A percentile compares a stretch with the other conserved stretches of the same genome.
These are phyloP conservation scores for Yarrowia bubula DNA, from an alignment of 805 yeast species.

Conservation along the genomic window DNA sequence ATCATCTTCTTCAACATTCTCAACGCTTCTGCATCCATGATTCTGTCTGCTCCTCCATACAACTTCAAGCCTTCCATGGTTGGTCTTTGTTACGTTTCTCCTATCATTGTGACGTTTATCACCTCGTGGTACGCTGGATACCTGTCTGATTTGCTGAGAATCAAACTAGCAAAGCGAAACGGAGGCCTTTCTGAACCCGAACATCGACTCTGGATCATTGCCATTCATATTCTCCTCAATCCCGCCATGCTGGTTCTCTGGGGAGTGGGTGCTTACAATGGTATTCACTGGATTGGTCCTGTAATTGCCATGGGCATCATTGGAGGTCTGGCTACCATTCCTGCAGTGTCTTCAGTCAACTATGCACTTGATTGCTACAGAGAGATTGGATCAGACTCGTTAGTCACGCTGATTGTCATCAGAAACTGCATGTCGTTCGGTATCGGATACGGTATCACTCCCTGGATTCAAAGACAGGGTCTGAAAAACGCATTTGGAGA, in stretches of 20 bases:
- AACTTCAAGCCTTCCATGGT: constrained; percentile 26
- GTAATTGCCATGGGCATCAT: constrained; percentile 49
- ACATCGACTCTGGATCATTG: constrained; percentile 50
- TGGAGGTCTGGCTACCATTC: constrained; percentile 46
- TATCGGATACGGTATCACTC: constrained; percentile 51
- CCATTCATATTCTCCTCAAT: constrained; percentile 45
- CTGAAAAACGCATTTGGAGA: constrained; percentile 45
- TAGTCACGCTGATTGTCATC: constrained; percentile 49
- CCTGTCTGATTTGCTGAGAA: constrained; percentile 9
- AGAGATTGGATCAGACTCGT: constrained; percentile 45
- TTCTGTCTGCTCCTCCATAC: constrained; percentile 23
- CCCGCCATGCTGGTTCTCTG: constrained; percentile 49
- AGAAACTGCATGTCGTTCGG: constrained; percentile 52
- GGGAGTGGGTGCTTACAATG: constrained; percentile 54
- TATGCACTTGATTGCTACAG: constrained; percentile 49
- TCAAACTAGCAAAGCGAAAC: constrained; percentile 34
- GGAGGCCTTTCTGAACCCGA: constrained; percentile 51
- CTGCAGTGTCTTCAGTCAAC: constrained; percentile 47
- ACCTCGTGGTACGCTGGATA: constrained; percentile 11
- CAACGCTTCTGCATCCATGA: constrained; percentile 13
- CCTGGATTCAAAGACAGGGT: constrained; percentile 49
- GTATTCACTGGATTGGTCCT: constrained; percentile 49
- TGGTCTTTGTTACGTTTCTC: constrained; percentile 16
- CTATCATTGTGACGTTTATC: constrained; percentile 14
- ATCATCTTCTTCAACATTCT: constrained; percentile 26